These are phyloP conservation scores for Cladosporium phlei DNA, from an alignment of 2,329 filamentous ascomycete species.

Conservation along the genomic window DNA sequence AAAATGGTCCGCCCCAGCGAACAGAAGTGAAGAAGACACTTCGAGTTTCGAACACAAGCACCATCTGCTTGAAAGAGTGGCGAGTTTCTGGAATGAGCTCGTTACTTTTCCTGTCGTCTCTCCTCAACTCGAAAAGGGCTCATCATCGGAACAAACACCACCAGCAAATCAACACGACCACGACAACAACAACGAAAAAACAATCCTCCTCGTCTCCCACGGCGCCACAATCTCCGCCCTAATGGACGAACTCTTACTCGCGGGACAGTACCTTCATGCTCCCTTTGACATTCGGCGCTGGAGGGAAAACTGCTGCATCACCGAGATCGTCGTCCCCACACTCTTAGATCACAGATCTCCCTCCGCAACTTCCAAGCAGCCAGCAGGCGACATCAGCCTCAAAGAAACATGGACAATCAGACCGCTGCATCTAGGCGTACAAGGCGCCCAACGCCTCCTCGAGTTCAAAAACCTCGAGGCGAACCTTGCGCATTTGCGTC, in stretches of 20 bases:
- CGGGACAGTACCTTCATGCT: neutral
- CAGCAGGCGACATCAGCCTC: neutral
- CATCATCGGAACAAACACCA: neutral
- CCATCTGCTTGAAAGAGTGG: neutral
- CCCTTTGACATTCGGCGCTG: neutral
- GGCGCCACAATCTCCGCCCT: slow-evolving; percentile 1
- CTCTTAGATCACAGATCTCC: neutral
- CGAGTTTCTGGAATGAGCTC: neutral
- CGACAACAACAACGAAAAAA: neutral
- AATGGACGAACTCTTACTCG: neutral
- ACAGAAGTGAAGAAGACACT: too few relatives aligned
- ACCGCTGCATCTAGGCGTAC: neutral
- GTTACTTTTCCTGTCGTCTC: neutral
- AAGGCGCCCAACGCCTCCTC: too few relatives aligned
- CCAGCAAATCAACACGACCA: neutral
- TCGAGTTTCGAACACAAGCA: too few relatives aligned
- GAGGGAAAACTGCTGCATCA: neutral
- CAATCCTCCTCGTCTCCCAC: neutral
- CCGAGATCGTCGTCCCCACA: neutral
- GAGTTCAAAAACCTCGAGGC: too few relatives aligned
- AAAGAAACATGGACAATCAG: neutral
- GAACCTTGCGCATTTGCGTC: too few relatives aligned
- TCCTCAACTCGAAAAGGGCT: neutral
- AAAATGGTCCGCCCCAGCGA: too few relatives aligned
- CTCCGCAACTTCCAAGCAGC: neutral